Percentiles rank a stretch among this genome's conserved stretches.
phyloP scores from a whole-genome alignment of 495 filamentous ascomycete genomes.

The Tuber brumale region DNA sequence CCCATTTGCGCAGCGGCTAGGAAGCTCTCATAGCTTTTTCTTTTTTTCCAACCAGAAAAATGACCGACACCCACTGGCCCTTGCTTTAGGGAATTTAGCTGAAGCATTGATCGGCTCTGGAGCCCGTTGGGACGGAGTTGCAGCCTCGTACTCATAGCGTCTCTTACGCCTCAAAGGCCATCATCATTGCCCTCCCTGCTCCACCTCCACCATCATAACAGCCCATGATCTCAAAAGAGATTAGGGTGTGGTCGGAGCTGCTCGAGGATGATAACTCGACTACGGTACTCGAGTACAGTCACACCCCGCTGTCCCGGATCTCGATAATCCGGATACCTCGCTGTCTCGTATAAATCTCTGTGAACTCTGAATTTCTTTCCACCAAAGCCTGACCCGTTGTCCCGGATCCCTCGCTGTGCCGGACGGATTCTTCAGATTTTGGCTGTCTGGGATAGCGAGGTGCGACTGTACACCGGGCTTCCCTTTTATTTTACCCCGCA shows the following conservation, averaged over 20 bases:
- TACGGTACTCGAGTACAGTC: too few relatives aligned
- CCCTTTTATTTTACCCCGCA: constrained; percentile 33
- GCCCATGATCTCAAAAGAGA: background rate
- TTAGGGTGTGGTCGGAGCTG: background rate
- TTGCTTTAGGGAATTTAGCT: background rate
- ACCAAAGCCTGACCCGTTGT: too few relatives aligned
- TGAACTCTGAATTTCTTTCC: too few relatives aligned
- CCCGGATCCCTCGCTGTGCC: too few relatives aligned
- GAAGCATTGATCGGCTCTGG: background rate
- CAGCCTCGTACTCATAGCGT: background rate
- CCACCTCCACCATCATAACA: background rate
- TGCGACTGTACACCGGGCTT: constrained; percentile 11
- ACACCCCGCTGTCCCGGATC: too few relatives aligned
- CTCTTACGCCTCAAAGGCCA: background rate
- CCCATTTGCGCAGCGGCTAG: background rate
- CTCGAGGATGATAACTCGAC: too few relatives aligned
- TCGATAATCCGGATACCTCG: too few relatives aligned
- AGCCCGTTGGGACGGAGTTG: background rate
- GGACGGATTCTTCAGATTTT: too few relatives aligned
- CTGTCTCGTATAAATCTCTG: too few relatives aligned
- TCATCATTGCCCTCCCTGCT: background rate
- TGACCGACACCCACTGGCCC: background rate
- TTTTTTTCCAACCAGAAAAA: background rate
- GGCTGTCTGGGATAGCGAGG: too few relatives aligned
- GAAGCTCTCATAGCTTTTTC: background rate